A percentile compares a stretch with the other conserved stretches of the same genome.
Evolutionary conservation across 768 basidiomycete species (phyloP).

Genomic region (Termitomyces sp.): DNA sequence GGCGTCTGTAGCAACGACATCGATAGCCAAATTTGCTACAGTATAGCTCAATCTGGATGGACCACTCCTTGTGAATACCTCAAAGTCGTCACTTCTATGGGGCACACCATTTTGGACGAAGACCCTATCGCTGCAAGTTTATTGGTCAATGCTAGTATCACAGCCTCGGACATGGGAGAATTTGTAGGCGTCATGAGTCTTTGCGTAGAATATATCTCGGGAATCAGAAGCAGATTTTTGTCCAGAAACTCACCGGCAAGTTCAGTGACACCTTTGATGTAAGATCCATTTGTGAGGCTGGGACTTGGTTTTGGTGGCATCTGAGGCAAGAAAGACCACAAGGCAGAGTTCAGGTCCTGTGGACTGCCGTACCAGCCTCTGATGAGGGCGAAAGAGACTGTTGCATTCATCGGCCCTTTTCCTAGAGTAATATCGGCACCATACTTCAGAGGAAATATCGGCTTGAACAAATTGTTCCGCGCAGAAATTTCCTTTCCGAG

Average conservation of each 20-base stretch:
- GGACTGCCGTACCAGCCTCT: slow-evolving; percentile 21
- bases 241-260: slow-evolving; percentile 16
- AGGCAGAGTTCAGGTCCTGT: slow-evolving; percentile 3
- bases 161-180: slow-evolving; percentile 23
- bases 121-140: slow-evolving; percentile 31
- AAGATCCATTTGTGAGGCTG: slow-evolving; percentile 14
- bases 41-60: slow-evolving; percentile 35
- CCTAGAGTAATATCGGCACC: slow-evolving; percentile 27
- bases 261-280: slow-evolving; percentile 10
- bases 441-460: slow-evolving; percentile 26
- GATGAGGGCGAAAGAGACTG: slow-evolving; percentile 22
- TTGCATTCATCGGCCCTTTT: slow-evolving; percentile 21
- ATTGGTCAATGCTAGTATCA: slow-evolving; percentile 24
- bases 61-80: slow-evolving; percentile 22
- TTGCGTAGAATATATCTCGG: slow-evolving; percentile 28
- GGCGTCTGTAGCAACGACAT: slow-evolving; percentile 28
- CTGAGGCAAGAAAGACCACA: slow-evolving; percentile 12
- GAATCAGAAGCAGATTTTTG: slow-evolving; percentile 15
- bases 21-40: slow-evolving; percentile 42
- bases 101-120: slow-evolving; percentile 20
- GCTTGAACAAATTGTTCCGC: slow-evolving; percentile 26
- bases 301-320: slow-evolving; percentile 8
- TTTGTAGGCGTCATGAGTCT: slow-evolving; percentile 25
- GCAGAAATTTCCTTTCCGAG: slow-evolving; percentile 20
- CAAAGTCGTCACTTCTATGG: not conserved